Evolutionary conservation across 352 stramenopile genomes (phyloP).

Genomic region (Halophytophthora polymorphica): DNA sequence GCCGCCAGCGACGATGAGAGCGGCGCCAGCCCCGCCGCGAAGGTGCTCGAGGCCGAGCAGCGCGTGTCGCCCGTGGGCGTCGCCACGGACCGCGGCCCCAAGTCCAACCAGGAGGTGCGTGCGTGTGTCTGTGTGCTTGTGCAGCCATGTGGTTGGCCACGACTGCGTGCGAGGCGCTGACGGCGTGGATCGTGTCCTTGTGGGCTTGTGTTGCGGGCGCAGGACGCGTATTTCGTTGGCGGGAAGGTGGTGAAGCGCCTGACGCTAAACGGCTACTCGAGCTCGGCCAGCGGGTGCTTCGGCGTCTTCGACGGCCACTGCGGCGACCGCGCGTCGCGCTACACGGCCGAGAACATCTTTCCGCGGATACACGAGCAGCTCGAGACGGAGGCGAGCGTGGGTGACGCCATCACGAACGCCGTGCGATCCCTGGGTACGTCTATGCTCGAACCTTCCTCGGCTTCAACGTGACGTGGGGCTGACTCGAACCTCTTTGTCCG

Average conservation of each 20-base stretch:
- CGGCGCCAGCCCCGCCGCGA: slow-evolving; percentile 15
- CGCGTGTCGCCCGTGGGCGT: slow-evolving; percentile 55
- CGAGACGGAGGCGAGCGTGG: slow-evolving; percentile 25
- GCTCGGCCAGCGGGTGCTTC: slow-evolving; percentile 60
- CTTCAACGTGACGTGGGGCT: too few species aligned
- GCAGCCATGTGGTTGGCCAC: background rate
- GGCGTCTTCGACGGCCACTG: slow-evolving; percentile 84
- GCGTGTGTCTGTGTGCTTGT: background rate
- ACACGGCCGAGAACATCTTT: slow-evolving; percentile 76
- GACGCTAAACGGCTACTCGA: slow-evolving; percentile 78
- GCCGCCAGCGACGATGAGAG: slow-evolving; percentile 12
- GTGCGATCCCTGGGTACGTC: slow-evolving; percentile 57
- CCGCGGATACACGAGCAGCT: slow-evolving; percentile 53
- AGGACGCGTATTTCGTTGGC: slow-evolving; percentile 85
- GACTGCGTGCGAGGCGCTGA: background rate
- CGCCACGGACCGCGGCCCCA: slow-evolving; percentile 66
- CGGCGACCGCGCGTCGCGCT: slow-evolving; percentile 73
- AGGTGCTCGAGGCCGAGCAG: slow-evolving; percentile 47
- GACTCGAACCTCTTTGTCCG: slow-evolving; percentile 4
- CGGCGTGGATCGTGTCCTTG: background rate
- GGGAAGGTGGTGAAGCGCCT: slow-evolving; percentile 51
- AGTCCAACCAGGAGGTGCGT: slow-evolving; percentile 71
- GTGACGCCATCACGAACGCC: slow-evolving; percentile 54
- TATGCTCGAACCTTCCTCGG: too few species aligned
- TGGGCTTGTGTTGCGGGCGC: background rate